Conservation (phyloP, 1,284 basidiomycete species). For the Sphaerobolus stellatus region DNA sequence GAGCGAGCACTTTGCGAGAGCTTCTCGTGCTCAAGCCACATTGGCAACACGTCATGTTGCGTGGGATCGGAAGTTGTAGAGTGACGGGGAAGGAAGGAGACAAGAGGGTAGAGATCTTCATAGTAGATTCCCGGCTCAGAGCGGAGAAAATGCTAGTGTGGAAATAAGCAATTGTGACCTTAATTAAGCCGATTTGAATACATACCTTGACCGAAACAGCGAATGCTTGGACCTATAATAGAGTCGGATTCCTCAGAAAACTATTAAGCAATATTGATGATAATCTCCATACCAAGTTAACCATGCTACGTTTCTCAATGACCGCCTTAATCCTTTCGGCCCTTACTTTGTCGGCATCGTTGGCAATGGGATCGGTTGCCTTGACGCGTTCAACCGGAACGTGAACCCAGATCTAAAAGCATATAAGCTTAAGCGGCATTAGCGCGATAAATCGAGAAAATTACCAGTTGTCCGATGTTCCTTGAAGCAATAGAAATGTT, state of each 20-base stretch:
- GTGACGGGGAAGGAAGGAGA: conserved; percentile 60
- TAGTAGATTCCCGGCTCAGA: conserved; percentile 49
- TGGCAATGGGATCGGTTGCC: neutral
- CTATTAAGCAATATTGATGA: neutral
- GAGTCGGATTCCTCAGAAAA: too few species aligned
- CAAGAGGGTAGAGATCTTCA: conserved; percentile 37
- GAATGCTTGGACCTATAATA: conserved; percentile 57
- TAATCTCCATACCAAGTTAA: conserved; percentile 50
- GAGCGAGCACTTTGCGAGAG: conserved; percentile 4
- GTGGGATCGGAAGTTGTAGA: too few species aligned
- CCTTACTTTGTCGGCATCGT: conserved; percentile 17
- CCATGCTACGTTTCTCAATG: conserved; percentile 73
- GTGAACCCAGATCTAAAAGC: conserved; percentile 8
- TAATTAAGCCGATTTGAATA: neutral
- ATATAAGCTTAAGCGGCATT: too few species aligned
- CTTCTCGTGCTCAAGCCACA: conserved; percentile 43
- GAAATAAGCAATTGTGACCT: neutral
- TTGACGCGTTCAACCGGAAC: neutral
- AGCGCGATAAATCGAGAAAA: conserved; percentile 4
- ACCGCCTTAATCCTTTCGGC: conserved; percentile 43
- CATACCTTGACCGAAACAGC: conserved; percentile 59
- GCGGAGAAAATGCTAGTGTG: conserved; percentile 38
- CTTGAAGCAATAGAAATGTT: conserved; percentile 53
- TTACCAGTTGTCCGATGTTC: conserved; percentile 57
- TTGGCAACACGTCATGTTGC: conserved; percentile 59